These are phyloP conservation scores for Thymus mandschuricus DNA, from an alignment of 257 asterid species.

Conservation along the genomic window DNA sequence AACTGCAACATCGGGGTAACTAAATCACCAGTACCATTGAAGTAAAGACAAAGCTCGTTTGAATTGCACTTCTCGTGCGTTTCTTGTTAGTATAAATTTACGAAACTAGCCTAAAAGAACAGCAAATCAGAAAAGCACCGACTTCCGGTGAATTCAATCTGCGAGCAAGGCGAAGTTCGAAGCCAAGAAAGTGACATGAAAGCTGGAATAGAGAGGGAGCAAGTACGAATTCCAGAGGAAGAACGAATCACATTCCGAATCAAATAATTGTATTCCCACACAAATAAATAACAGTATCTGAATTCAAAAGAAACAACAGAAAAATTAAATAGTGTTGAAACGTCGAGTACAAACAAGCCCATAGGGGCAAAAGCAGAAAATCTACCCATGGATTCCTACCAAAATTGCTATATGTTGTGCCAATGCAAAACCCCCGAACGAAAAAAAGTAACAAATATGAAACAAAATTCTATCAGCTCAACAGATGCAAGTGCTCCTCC, in stretches of 20 bases:
- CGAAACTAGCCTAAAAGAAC: too few relatives aligned
- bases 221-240: neutral
- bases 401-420: conserved; percentile 55
- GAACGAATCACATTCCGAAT: conserved; percentile 15
- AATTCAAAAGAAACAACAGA: conserved; percentile 8
- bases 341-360: conserved; percentile 37
- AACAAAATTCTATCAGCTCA: conserved; percentile 39
- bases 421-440: conserved; percentile 20
- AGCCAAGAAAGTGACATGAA: neutral
- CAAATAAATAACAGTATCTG: conserved; percentile 25
- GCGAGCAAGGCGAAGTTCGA: too few relatives aligned
- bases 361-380: conserved; percentile 14
- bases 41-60: too few relatives aligned
- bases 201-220: too few relatives aligned
- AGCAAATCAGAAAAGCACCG: neutral
- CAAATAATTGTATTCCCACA: conserved; percentile 26
- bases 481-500: conserved; percentile 22
- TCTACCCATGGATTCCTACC: conserved; percentile 41
- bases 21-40: too few relatives aligned
- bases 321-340: conserved; percentile 19
- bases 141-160: too few relatives aligned
- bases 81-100: too few relatives aligned
- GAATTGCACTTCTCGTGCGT: too few relatives aligned
- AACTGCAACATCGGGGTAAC: too few relatives aligned
- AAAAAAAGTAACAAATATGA: neutral